Evolutionary conservation across 495 filamentous ascomycete genomes (phyloP).

Genomic region (Sordaria brevicollis): DNA sequence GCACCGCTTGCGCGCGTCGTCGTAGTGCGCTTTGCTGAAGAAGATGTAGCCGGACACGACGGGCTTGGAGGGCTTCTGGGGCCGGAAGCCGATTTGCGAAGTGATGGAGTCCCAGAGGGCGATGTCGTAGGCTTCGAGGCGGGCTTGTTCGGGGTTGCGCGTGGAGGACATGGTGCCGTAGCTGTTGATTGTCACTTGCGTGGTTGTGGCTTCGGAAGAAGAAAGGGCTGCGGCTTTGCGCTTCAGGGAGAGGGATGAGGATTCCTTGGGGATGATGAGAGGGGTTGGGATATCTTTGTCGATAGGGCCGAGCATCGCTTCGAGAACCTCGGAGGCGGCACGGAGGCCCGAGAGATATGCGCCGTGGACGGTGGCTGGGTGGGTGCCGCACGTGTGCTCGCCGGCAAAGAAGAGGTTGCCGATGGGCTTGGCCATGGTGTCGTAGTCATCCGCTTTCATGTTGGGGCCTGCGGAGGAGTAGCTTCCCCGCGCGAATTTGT

Average conservation of each 20-base stretch:
- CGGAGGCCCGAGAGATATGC: constrained; percentile 90
- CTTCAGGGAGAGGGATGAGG: constrained; percentile 33
- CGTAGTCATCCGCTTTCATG: constrained; percentile 80
- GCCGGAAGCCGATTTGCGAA: constrained; percentile 59
- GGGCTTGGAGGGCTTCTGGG: constrained; percentile 56
- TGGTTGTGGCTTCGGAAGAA: background rate
- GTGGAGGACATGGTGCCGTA: background rate
- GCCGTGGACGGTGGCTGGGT: constrained; percentile 94
- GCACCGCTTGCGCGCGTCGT: constrained; percentile 58
- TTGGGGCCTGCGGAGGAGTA: constrained; percentile 86
- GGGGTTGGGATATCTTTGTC: constrained; percentile 52
- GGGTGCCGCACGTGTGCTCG: constrained; percentile 88
- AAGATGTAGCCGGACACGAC: constrained; percentile 65
- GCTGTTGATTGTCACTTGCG: background rate
- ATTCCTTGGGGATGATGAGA: constrained; percentile 56
- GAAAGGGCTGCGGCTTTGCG: constrained; percentile 37
- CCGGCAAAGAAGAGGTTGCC: constrained; percentile 94
- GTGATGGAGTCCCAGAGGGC: constrained; percentile 61
- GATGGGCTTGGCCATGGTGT: constrained; percentile 75
- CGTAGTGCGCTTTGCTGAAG: constrained; percentile 74
- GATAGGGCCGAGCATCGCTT: constrained; percentile 71
- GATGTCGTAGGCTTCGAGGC: constrained; percentile 59
- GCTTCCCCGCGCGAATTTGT: constrained; percentile 79
- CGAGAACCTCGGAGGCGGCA: constrained; percentile 75
- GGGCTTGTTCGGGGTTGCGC: constrained; percentile 41